Percentiles rank a stretch among this genome's conserved stretches.
Evolutionary conservation across 257 asterid species (phyloP).

Genomic region (Penstemon newberryi): DNA sequence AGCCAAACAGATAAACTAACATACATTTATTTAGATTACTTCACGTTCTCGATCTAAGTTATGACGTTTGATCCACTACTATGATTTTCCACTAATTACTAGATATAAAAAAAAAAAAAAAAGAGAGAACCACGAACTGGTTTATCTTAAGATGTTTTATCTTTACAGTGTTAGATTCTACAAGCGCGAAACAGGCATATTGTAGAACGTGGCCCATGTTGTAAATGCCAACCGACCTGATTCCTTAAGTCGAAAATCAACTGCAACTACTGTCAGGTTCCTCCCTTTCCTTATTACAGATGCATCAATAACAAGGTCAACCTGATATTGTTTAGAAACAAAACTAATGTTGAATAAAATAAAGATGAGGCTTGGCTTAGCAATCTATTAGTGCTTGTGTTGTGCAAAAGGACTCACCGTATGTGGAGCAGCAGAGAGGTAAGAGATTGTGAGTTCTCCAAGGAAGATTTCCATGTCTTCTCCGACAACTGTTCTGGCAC

Average conservation of each 20-base stretch:
- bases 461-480: conserved; percentile 71
- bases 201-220: conserved; percentile 70
- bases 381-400: too few species aligned
- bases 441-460: conserved; percentile 74
- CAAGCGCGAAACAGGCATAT: conserved; percentile 65
- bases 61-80: too few species aligned
- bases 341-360: background rate
- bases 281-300: conserved; percentile 78
- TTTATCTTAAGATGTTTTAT: background rate
- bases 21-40: too few species aligned
- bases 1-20: background rate
- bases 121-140: background rate
- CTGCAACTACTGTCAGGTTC: conserved; percentile 64
- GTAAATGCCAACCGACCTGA: conserved; percentile 54
- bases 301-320: conserved; percentile 56
- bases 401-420: conserved; percentile 41
- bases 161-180: conserved; percentile 31
- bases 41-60: too few species aligned
- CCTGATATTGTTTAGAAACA: background rate
- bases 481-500: conserved; percentile 83
- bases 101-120: background rate
- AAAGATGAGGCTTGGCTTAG: too few species aligned
- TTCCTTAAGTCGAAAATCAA: conserved; percentile 60
- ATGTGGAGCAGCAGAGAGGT: conserved; percentile 69
- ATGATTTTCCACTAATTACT: too few species aligned